phyloP scores from a whole-genome alignment of 1,139 yeast genomes.

The Kodamaea plutei region DNA sequence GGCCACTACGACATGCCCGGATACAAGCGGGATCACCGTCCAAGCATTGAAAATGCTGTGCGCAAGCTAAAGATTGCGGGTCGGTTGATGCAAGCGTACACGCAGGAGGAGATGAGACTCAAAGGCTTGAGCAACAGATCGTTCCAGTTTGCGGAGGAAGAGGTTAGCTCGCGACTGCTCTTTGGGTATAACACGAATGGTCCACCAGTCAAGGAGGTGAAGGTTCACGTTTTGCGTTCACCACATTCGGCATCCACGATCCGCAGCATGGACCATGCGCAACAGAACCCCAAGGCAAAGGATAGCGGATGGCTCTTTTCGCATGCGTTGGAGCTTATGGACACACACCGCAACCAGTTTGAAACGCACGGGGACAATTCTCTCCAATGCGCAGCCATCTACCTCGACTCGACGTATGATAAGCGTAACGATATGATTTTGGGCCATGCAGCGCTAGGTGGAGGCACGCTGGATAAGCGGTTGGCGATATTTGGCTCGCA shows the following conservation, averaged over 20 bases:
- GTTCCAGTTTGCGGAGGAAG: slow-evolving; percentile 75
- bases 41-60: slow-evolving; percentile 71
- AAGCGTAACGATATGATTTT: slow-evolving; percentile 51
- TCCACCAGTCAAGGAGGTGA: slow-evolving; percentile 60
- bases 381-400: slow-evolving; percentile 79
- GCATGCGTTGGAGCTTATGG: slow-evolving; percentile 73
- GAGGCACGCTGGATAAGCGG: slow-evolving; percentile 66
- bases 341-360: slow-evolving; percentile 15
- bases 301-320: slow-evolving; percentile 73
- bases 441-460: slow-evolving; percentile 95
- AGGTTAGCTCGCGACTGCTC: slow-evolving; percentile 24
- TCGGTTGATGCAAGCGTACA: slow-evolving; percentile 87
- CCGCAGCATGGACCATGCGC: slow-evolving; percentile 77
- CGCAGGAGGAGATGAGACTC: slow-evolving; percentile 84
- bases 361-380: slow-evolving; percentile 31
- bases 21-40: slow-evolving; percentile 58
- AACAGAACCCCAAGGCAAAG: slow-evolving; percentile 72
- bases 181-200: slow-evolving; percentile 35
- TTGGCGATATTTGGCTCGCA: slow-evolving; percentile 94
- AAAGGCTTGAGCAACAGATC: slow-evolving; percentile 77
- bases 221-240: slow-evolving; percentile 69
- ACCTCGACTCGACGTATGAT: slow-evolving; percentile 85
- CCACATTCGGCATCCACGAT: slow-evolving; percentile 66
- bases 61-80: slow-evolving; percentile 79
- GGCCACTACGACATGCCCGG: slow-evolving; percentile 70